Conservation (phyloP, 257 asterid genomes). For the Nicotiana otophora region DNA sequence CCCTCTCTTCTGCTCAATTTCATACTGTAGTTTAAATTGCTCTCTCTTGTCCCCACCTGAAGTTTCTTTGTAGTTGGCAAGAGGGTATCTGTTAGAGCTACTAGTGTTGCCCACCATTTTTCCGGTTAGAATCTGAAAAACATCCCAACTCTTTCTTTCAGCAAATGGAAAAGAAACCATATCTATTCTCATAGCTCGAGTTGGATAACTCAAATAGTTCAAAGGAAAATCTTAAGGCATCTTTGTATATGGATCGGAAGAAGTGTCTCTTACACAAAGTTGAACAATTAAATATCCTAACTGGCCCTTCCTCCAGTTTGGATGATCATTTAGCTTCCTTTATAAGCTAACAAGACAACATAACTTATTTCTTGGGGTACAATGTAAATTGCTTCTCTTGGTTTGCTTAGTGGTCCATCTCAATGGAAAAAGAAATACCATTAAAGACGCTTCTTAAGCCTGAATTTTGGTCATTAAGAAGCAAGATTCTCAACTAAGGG, state of each 20-base stretch:
- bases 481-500: background rate
- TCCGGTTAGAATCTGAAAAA: background rate
- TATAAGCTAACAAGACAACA: background rate
- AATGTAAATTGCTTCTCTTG: background rate
- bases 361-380: background rate
- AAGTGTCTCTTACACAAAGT: background rate
- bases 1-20: background rate
- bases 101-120: background rate
- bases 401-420: background rate
- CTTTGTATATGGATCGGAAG: background rate
- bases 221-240: background rate
- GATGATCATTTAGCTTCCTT: background rate
- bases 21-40: background rate
- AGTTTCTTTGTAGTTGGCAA: background rate
- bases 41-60: background rate
- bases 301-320: background rate
- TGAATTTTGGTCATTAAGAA: background rate
- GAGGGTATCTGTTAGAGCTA: slow-evolving; percentile 4
- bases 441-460: background rate
- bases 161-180: background rate
- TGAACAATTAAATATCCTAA: background rate
- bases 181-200: background rate
- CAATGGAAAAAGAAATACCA: background rate
- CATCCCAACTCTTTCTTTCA: background rate
- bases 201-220: background rate